Base-by-base conservation (phyloP, 2,329 filamentous ascomycete genomes). In the Mariannaea sp. region DNA sequence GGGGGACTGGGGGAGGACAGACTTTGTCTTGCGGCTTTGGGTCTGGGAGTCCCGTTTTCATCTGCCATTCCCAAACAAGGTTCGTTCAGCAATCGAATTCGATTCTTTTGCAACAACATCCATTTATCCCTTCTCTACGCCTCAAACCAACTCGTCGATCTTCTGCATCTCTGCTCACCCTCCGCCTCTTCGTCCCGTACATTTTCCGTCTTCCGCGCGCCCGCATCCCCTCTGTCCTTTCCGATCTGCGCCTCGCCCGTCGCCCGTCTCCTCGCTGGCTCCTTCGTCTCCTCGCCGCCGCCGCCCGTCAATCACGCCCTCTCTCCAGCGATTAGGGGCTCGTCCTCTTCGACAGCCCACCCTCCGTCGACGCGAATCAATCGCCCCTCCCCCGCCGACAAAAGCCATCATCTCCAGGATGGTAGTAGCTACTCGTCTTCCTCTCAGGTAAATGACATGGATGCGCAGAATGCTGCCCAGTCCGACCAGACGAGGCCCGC, bases 401-500 rank as follows among this genome's bases (percentile, higher is more conserved):
- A 16, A 58, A 53, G 57, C 53, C 56, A 55, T 61, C 61, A 65
- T 66, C 61, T 73, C 77, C 81, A 84, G 75, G 75, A 84, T 84
- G 81, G 77, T 83, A 78, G 75, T 79, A 76, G 75, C 73, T 75
- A 75, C 76, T 71, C 66, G 71, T 69, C 66, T 68, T 68, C 74
- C 71, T 72, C 72, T 69, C 70, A 79, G 79, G 79, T 84, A 80
- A 82, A 82, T 84, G 82, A 78, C 77, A 85, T 85, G 82, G 82
- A 85, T 83, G 81, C 80, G 81, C 82, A 84, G 77, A 84, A 84
- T 84, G 82, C 80, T 80, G 77, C 78, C 76, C 81, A 82, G 78
- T 78, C 80, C 77, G 79, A 80, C 73, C 80, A 78, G 74, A 79
- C 78, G 77, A 83, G 80, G 80, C 80, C 77, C 71, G 71, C 76